A percentile compares a stretch with the other conserved stretches of the same genome.
Conservation (phyloP, 495 filamentous ascomycete species). For the Massariosphaeria phaeospora region DNA sequence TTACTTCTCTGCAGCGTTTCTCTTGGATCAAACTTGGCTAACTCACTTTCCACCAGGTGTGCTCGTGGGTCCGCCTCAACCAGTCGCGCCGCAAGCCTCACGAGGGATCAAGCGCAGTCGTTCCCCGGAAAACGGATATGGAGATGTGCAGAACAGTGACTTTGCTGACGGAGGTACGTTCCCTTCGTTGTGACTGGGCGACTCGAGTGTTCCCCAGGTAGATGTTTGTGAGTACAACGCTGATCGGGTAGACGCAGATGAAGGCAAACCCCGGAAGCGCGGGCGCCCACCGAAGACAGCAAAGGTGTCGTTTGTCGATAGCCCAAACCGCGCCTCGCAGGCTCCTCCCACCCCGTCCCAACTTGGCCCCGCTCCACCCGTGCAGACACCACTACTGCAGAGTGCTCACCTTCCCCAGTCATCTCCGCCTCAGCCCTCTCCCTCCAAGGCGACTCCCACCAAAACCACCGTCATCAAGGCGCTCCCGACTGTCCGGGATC, state of each 20-base stretch:
- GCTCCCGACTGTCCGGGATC: constrained; percentile 89
- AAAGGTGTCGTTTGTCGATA: constrained; percentile 48
- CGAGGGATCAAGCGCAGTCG: constrained; percentile 91
- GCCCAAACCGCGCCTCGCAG: constrained; percentile 45
- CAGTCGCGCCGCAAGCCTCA: constrained; percentile 52
- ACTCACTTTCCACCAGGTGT: constrained; percentile 26
- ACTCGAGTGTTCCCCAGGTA: neutral
- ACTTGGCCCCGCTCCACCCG: constrained; percentile 38
- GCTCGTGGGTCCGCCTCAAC: constrained; percentile 32
- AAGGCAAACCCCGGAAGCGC: constrained; percentile 78
- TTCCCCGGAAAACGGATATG: constrained; percentile 69
- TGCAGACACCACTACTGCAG: constrained; percentile 78
- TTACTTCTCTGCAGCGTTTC: constrained; percentile 32
- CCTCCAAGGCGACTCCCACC: constrained; percentile 78
- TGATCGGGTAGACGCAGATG: constrained; percentile 44
- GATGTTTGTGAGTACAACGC: neutral
- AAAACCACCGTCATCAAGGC: constrained; percentile 86
- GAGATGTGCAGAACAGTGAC: constrained; percentile 51
- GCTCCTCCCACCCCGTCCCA: constrained; percentile 48
- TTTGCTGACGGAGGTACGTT: constrained; percentile 54
- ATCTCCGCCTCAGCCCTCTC: constrained; percentile 68
- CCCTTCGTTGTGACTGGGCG: constrained; percentile 1
- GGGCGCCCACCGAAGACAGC: constrained; percentile 70
- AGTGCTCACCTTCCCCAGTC: constrained; percentile 61
- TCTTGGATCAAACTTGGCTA: constrained; percentile 14